phyloP scores from a whole-genome alignment of 2,329 filamentous ascomycete species.

The Lachnellula suecica region DNA sequence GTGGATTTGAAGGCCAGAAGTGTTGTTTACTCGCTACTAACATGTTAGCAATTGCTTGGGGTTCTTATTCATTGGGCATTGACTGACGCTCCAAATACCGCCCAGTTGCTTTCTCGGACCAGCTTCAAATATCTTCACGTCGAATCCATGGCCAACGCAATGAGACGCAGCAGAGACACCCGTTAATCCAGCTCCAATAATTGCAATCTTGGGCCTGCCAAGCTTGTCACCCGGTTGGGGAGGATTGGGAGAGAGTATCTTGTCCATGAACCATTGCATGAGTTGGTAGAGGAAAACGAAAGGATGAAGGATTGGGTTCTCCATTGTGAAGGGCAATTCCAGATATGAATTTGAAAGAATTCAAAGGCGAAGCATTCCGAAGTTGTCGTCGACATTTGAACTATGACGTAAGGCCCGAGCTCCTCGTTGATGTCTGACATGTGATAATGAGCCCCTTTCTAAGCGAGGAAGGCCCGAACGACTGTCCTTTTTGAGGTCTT shows the following conservation, averaged over 20 bases:
- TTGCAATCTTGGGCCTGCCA: slow-evolving; percentile 63
- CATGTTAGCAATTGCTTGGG: slow-evolving; percentile 1
- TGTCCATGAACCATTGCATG: slow-evolving; percentile 62
- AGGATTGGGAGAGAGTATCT: slow-evolving; percentile 67
- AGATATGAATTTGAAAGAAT: background rate
- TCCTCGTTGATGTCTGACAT: too few relatives aligned
- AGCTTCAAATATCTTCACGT: slow-evolving; percentile 76
- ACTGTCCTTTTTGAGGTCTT: too few relatives aligned
- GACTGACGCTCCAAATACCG: slow-evolving; percentile 75
- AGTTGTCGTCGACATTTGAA: too few relatives aligned
- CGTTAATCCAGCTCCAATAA: slow-evolving; percentile 71
- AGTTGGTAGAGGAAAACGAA: slow-evolving; percentile 64
- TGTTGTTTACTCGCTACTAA: slow-evolving; percentile 71
- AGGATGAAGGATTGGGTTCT: slow-evolving; percentile 47
- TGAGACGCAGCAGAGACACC: slow-evolving; percentile 78
- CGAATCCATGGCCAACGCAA: slow-evolving; percentile 82
- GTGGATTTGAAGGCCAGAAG: slow-evolving; percentile 80
- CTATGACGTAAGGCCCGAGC: too few relatives aligned
- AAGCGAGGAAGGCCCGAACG: too few relatives aligned
- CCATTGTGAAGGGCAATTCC: slow-evolving; percentile 13
- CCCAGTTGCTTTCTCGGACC: slow-evolving; percentile 65
- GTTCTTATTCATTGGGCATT: too few relatives aligned
- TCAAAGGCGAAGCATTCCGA: too few relatives aligned
- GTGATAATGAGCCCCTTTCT: too few relatives aligned
- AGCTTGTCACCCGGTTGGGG: slow-evolving; percentile 58